These are phyloP conservation scores for Henckelia pumila DNA, from an alignment of 257 asterid species.

Conservation along the genomic window DNA sequence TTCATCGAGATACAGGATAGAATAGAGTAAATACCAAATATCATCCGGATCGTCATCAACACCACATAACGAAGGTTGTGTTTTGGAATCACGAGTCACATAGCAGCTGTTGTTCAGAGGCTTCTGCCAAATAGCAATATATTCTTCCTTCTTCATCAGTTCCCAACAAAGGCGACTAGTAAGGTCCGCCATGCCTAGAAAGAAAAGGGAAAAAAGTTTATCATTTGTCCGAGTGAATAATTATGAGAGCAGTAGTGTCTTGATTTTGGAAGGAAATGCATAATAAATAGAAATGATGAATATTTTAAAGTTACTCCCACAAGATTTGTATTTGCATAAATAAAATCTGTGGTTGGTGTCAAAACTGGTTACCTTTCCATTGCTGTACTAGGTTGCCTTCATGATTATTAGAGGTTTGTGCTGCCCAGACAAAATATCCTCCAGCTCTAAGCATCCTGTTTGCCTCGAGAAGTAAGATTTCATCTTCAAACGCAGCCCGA, in stretches of 20 bases:
- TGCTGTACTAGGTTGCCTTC: constrained; percentile 31
- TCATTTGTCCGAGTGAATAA: neutral
- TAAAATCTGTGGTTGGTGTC: neutral
- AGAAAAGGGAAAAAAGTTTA: neutral
- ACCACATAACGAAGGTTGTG: constrained; percentile 44
- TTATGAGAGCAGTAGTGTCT: neutral
- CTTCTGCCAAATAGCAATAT: constrained; percentile 60
- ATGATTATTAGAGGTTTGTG: constrained; percentile 26
- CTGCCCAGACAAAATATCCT: constrained; percentile 54
- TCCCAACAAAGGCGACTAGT: constrained; percentile 53
- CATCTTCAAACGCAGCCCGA: constrained; percentile 38
- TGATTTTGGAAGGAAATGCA: constrained; percentile 3
- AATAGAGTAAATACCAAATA: constrained; percentile 43
- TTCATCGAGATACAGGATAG: neutral
- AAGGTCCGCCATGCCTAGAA: constrained; percentile 52
- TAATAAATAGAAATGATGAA: neutral
- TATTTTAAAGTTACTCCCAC: neutral
- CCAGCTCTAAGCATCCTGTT: constrained; percentile 69
- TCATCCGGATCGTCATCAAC: constrained; percentile 47
- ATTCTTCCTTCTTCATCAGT: constrained; percentile 41
- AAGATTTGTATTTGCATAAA: neutral
- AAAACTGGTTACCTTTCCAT: constrained; percentile 46
- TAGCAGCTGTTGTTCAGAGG: constrained; percentile 55
- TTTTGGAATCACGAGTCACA: constrained; percentile 37
- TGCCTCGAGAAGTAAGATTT: constrained; percentile 64